A percentile compares a stretch with the other conserved stretches of the same genome.
These are phyloP conservation scores for Combretum micranthum DNA, from an alignment of 345 rosid species.

Conservation along the genomic window DNA sequence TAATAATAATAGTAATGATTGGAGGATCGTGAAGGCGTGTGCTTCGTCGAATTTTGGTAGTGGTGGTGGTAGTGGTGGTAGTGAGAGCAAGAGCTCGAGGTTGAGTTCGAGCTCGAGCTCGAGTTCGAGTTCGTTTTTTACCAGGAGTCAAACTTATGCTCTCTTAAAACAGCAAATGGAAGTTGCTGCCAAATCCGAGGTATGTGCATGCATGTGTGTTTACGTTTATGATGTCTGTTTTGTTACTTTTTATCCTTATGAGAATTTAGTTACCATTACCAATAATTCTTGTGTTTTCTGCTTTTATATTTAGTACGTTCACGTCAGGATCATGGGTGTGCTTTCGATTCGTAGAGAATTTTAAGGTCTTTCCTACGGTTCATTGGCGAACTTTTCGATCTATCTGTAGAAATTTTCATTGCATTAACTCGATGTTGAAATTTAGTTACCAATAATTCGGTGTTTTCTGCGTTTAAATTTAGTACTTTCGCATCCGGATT, in stretches of 20 bases:
- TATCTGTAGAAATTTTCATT: no score
- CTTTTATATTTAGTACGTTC: no score
- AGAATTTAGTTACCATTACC: neutral
- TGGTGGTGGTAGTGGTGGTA: slow-evolving; percentile 19
- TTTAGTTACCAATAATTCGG: neutral
- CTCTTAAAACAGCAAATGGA: slow-evolving; percentile 60
- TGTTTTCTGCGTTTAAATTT: neutral
- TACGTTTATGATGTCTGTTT: neutral
- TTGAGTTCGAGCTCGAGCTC: slow-evolving; percentile 13
- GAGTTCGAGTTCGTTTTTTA: slow-evolving; percentile 22
- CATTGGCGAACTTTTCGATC: no score
- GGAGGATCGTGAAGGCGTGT: slow-evolving; percentile 27
- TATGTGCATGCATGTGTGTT: neutral
- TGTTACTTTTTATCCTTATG: neutral
- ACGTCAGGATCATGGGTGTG: no score
- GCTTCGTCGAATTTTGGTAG: slow-evolving; percentile 19
- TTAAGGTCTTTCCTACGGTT: no score
- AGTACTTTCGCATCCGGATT: no score
- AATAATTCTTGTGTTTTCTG: neutral
- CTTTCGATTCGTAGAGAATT: no score
- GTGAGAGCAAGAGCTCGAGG: slow-evolving; percentile 25
- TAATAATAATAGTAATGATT: slow-evolving; percentile 8
- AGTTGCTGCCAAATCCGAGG: slow-evolving; percentile 44
- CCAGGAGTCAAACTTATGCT: slow-evolving; percentile 56
- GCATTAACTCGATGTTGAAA: no score